These are phyloP conservation scores for Diaporthe helianthi DNA, from an alignment of 2,329 filamentous ascomycete species.

Conservation along the genomic window DNA sequence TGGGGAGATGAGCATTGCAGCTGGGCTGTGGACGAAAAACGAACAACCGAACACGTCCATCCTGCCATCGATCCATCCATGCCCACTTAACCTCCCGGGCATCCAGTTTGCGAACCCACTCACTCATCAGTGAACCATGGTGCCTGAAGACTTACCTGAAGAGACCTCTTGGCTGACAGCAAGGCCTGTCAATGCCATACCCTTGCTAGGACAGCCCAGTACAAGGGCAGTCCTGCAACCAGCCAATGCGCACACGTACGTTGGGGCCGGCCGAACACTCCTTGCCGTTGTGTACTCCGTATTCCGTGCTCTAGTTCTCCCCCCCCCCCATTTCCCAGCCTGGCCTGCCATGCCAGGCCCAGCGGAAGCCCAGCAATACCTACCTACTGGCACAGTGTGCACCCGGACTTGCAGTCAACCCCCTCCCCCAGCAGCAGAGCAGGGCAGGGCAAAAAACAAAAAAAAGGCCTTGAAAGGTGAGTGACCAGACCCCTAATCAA, in stretches of 20 bases:
- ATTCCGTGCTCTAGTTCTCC: background rate
- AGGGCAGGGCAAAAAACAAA: background rate
- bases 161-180: slow-evolving; percentile 18
- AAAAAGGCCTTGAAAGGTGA: background rate
- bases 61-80: background rate
- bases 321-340: background rate
- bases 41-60: background rate
- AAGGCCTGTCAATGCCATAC: slow-evolving; percentile 14
- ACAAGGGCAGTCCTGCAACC: slow-evolving; percentile 11
- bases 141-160: background rate
- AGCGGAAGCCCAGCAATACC: background rate
- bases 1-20: background rate
- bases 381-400: slow-evolving; percentile 6
- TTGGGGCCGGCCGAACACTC: slow-evolving; percentile 15
- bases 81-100: background rate
- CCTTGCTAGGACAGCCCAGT: slow-evolving; percentile 3
- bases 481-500: slow-evolving; percentile 11
- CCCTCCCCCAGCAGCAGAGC: background rate
- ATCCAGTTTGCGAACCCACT: background rate
- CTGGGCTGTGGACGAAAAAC: background rate
- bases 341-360: background rate
- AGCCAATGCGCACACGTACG: slow-evolving; percentile 13
- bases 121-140: background rate
- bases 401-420: slow-evolving; percentile 1
- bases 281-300: background rate